Evolutionary conservation across 1,139 yeast species (phyloP), one percentile per base, ranked within the genome.

Genomic region (Scheffersomyces parashehatae): DNA sequence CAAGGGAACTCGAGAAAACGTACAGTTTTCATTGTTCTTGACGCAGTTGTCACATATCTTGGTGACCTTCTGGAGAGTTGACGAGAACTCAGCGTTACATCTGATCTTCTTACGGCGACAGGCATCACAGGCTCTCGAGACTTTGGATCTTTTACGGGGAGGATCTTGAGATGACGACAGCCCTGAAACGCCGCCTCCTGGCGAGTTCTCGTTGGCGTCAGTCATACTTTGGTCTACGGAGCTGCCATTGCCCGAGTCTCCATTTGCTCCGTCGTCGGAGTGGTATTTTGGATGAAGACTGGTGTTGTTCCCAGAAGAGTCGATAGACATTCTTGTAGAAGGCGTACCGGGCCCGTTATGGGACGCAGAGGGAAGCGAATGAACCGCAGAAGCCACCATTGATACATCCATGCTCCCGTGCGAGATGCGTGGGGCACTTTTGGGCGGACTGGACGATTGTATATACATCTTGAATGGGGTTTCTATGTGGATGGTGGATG

Each of bases 101-200:
- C 78, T 67, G 33, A 83, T 70, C 54, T 84, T 82, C 62, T 83
- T 82, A 37, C 83, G 67, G 37, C 88, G 70, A 58, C 89, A 83
- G 33, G 81, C 77, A 55, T 83, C 88, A 59, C 88, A 83, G 3
- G 88, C 88, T 41, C 88, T 60, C 2, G 85, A 81, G 1, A 82
- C 85, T 56, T 83, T 83, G n/a, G 84, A 74, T 43, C 87, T 55
- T 55, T 82, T 82, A 29, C 85, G 65, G 14, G 81, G 76, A 13
- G 55, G 63, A 37, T 51, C 47, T 10, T 38, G 29, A 13, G 41
- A 12, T 33, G 28, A 14, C 14, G 28, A 28, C 14, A 14, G 12
- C 11, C 10, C 36, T 16, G 24, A 10, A n/a, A 9, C 8, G 12
- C 37, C 15, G 13, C 26, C 26, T 20, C 26, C 26, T 20, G 26